These are phyloP conservation scores for Pilasporangium apinafurcum DNA, from an alignment of 352 stramenopile species.

Conservation along the genomic window DNA sequence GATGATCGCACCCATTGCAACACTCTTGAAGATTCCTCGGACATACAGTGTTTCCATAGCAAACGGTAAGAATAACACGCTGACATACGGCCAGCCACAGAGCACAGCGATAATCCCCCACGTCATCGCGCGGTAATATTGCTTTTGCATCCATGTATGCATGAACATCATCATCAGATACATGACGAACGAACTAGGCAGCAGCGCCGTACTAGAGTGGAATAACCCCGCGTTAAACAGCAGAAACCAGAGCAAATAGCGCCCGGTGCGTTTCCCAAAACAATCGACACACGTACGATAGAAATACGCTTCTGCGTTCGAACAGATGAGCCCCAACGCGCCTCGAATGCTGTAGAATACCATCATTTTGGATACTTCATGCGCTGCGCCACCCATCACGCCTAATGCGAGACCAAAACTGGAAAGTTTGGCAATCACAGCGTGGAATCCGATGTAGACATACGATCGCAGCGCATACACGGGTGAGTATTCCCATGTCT, in stretches of 20 bases:
- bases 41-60: slow-evolving; percentile 71
- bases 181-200: slow-evolving; percentile 92
- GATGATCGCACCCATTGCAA: slow-evolving; percentile 53
- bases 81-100: slow-evolving; percentile 96
- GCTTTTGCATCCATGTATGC: slow-evolving; percentile 72
- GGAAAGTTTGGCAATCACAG: slow-evolving; percentile 36
- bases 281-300: slow-evolving; percentile 55
- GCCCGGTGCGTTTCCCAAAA: slow-evolving; percentile 59
- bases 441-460: slow-evolving; percentile 84
- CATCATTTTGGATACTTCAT: slow-evolving; percentile 50
- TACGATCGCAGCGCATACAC: slow-evolving; percentile 95
- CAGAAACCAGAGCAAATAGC: slow-evolving; percentile 71
- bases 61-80: slow-evolving; percentile 94
- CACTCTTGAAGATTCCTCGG: slow-evolving; percentile 38
- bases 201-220: slow-evolving; percentile 87
- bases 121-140: slow-evolving; percentile 69
- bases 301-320: slow-evolving; percentile 84
- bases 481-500: slow-evolving; percentile 91
- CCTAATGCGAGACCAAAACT: slow-evolving; percentile 29
- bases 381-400: slow-evolving; percentile 8
- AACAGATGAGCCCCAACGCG: slow-evolving; percentile 65
- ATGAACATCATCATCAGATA: slow-evolving; percentile 75
- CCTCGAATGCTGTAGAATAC: slow-evolving; percentile 90
- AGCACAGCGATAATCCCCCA: slow-evolving; percentile 90
- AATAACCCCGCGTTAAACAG: slow-evolving; percentile 90